Conservation (phyloP, 768 basidiomycete genomes). For the Tulasnella sp. region DNA sequence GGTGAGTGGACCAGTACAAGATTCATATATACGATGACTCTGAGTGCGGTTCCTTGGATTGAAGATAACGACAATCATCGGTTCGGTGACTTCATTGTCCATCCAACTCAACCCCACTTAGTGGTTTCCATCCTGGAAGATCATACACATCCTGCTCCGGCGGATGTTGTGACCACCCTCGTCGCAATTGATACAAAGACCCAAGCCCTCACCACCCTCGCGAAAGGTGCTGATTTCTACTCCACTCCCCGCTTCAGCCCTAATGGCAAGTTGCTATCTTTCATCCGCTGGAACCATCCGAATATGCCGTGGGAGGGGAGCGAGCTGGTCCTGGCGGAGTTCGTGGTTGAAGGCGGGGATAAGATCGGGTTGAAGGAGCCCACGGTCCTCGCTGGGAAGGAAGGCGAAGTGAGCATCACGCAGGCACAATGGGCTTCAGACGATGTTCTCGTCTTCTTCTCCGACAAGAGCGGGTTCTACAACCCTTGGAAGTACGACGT, state of each 20-base stretch:
- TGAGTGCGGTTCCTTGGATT: too few relatives aligned
- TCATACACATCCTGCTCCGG: conserved; percentile 45
- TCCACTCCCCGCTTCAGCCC: conserved; percentile 48
- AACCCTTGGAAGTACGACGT: conserved; percentile 52
- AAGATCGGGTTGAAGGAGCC: conserved; percentile 30
- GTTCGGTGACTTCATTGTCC: conserved; percentile 52
- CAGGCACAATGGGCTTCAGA: conserved; percentile 54
- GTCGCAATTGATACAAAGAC: conserved; percentile 42
- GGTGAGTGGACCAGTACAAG: conserved; percentile 32
- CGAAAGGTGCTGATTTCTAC: conserved; percentile 63
- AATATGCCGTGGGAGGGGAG: conserved; percentile 66
- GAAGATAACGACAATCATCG: conserved; percentile 45
- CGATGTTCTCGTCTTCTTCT: conserved; percentile 49
- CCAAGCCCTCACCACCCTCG: conserved; percentile 38
- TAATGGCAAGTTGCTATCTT: conserved; percentile 46
- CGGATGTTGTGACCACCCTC: conserved; percentile 47
- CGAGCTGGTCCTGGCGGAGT: conserved; percentile 28
- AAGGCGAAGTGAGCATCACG: conserved; percentile 39
- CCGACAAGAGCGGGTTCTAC: conserved; percentile 53
- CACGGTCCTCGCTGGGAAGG: conserved; percentile 42
- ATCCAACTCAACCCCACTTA: conserved; percentile 43
- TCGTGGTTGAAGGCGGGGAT: conserved; percentile 16
- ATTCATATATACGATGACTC: neutral
- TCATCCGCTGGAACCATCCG: conserved; percentile 55
- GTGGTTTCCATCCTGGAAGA: conserved; percentile 60